Conservation (phyloP, 2,329 filamentous ascomycete species). For the Ilyonectria sp. region DNA sequence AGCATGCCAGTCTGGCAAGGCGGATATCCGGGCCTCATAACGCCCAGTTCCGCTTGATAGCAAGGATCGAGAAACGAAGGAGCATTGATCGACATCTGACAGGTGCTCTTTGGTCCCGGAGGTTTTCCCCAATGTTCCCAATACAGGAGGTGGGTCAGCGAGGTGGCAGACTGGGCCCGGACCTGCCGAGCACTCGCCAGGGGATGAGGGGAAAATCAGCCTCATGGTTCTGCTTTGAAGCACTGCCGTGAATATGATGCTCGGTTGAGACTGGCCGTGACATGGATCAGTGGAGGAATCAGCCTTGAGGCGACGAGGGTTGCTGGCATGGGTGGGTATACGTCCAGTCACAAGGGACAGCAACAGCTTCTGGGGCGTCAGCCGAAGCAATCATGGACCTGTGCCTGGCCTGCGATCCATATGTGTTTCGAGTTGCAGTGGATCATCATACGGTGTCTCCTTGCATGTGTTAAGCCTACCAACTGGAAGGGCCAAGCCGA, state of each 20-base stretch:
- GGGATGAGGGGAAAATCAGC: slow-evolving; percentile 13
- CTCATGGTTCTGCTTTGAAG: slow-evolving; percentile 13
- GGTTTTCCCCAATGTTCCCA: slow-evolving; percentile 19
- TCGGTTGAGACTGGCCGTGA: slow-evolving; percentile 11
- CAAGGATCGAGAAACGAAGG: background rate
- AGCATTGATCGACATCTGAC: slow-evolving; percentile 31
- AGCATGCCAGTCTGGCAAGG: background rate
- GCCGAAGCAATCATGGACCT: slow-evolving; percentile 12
- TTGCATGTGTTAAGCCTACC: background rate
- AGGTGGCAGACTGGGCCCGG: slow-evolving; percentile 15
- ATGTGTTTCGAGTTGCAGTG: slow-evolving; percentile 14
- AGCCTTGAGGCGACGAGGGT: slow-evolving; percentile 10
- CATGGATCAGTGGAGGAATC: slow-evolving; percentile 13
- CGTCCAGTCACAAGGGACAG: slow-evolving; percentile 18
- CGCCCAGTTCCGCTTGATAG: slow-evolving; percentile 2
- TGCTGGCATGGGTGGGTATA: slow-evolving; percentile 14
- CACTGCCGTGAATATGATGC: slow-evolving; percentile 11
- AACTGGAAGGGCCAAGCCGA: background rate
- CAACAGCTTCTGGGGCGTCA: slow-evolving; percentile 13
- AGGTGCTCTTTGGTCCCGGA: slow-evolving; percentile 20
- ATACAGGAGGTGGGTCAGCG: slow-evolving; percentile 23
- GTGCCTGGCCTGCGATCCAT: slow-evolving; percentile 1
- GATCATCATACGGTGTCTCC: slow-evolving; percentile 7
- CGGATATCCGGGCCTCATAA: slow-evolving; percentile 2
- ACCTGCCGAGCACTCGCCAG: slow-evolving; percentile 19